Evolutionary conservation across 495 filamentous ascomycete species (phyloP).

Genomic region (Trichoderma erinaceum): DNA sequence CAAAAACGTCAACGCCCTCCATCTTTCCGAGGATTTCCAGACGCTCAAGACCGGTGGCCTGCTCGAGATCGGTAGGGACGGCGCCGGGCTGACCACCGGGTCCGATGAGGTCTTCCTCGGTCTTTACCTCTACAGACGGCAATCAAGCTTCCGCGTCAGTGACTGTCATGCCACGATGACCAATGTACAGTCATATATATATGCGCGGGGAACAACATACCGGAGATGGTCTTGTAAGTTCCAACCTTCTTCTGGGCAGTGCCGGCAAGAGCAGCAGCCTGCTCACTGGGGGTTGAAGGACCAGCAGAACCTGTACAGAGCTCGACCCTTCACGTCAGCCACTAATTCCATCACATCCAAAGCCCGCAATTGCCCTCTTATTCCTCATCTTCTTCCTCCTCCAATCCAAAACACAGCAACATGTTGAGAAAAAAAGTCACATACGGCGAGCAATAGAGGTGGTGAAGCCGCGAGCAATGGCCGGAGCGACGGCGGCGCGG

Average conservation of each 20-base stretch:
- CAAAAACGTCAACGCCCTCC: slow-evolving; percentile 96
- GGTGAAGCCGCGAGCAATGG: slow-evolving; percentile 53
- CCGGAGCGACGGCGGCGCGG: slow-evolving; percentile 58
- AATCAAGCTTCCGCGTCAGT: neutral
- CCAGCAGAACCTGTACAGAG: neutral
- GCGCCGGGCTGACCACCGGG: slow-evolving; percentile 77
- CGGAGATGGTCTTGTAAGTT: slow-evolving; percentile 28
- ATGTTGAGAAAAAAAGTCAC: slow-evolving; percentile 20
- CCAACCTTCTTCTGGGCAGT: slow-evolving; percentile 28
- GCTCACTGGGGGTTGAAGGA: slow-evolving; percentile 9
- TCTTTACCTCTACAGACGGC: slow-evolving; percentile 67
- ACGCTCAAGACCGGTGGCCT: slow-evolving; percentile 94
- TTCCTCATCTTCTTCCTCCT: neutral
- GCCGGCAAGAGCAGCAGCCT: slow-evolving; percentile 17
- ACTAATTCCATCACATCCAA: neutral
- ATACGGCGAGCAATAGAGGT: slow-evolving; percentile 55
- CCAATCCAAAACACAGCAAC: neutral
- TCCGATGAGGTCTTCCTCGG: slow-evolving; percentile 69
- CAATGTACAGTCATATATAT: neutral
- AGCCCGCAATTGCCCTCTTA: neutral
- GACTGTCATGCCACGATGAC: slow-evolving; percentile 20
- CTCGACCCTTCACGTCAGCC: slow-evolving; percentile 1
- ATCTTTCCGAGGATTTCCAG: slow-evolving; percentile 98
- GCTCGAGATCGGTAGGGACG: slow-evolving; percentile 87
- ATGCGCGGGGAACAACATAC: slow-evolving; percentile 22